Percentiles rank a stretch among this genome's conserved stretches.
Evolutionary conservation across 2,329 filamentous ascomycete genomes (phyloP).

Genomic region (Calonectria hawksworthii): DNA sequence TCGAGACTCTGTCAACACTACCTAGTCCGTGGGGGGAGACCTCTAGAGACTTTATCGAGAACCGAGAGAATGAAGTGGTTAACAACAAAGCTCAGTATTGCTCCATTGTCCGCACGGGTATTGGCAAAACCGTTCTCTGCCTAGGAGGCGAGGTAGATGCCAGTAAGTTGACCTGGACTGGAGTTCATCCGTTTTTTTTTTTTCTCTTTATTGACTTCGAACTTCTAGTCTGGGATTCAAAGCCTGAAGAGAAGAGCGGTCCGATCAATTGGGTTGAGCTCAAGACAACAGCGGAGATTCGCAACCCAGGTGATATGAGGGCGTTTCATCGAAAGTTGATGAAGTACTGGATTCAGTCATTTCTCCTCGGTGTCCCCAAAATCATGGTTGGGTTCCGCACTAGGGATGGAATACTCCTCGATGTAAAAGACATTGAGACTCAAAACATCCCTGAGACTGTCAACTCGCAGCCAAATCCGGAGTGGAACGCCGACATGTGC

Average conservation of each 20-base stretch:
- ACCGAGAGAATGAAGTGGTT: constrained; percentile 77
- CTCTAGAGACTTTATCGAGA: constrained; percentile 83
- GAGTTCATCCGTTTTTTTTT: neutral
- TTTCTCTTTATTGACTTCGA: constrained; percentile 18
- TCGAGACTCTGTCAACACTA: constrained; percentile 87
- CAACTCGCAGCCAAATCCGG: constrained; percentile 72
- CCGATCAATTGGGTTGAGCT: constrained; percentile 94
- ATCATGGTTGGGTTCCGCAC: constrained; percentile 92
- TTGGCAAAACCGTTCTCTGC: constrained; percentile 81
- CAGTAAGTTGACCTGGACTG: constrained; percentile 64
- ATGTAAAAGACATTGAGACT: constrained; percentile 85
- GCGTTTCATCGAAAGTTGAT: constrained; percentile 91
- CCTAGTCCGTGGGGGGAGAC: constrained; percentile 81
- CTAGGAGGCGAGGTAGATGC: constrained; percentile 96
- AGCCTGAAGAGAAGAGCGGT: constrained; percentile 74
- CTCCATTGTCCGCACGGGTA: constrained; percentile 89
- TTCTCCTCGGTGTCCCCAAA: constrained; percentile 91
- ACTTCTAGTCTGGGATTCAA: constrained; percentile 82
- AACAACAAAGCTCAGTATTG: constrained; percentile 97
- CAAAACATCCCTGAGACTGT: constrained; percentile 83
- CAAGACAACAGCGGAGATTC: constrained; percentile 86
- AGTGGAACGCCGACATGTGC: constrained; percentile 94
- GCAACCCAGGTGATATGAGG: constrained; percentile 75
- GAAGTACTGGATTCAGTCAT: constrained; percentile 98
- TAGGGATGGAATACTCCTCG: constrained; percentile 77